Conservation (phyloP, 1,284 basidiomycete genomes). For the Pseudozyma thailandica region DNA sequence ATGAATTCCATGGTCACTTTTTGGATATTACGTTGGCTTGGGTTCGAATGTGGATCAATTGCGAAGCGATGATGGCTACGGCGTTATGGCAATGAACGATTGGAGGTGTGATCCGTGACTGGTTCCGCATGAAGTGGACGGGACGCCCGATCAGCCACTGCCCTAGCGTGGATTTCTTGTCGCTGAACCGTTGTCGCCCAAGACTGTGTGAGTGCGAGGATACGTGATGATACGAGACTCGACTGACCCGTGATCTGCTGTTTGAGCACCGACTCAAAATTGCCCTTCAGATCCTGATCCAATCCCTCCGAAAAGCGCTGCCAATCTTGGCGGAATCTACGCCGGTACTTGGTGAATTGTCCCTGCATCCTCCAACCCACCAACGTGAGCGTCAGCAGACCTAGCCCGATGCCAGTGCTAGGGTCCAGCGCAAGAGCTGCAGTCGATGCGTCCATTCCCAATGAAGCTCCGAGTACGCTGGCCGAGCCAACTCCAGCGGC, state of each 20-base stretch:
- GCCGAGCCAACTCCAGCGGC: slow-evolving; percentile 39
- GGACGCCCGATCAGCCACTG: not conserved
- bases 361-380: slow-evolving; percentile 67
- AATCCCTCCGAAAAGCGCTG: slow-evolving; percentile 52
- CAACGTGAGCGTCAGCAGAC: slow-evolving; percentile 56
- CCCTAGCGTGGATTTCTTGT: slow-evolving; percentile 12
- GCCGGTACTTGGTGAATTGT: slow-evolving; percentile 61
- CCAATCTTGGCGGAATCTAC: slow-evolving; percentile 66
- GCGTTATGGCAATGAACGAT: too few species aligned
- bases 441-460: slow-evolving; percentile 30
- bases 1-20: too few species aligned
- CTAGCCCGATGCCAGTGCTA: slow-evolving; percentile 58
- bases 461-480: slow-evolving; percentile 37
- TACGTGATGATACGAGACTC: slow-evolving; percentile 17
- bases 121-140: not conserved
- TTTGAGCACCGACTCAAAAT: slow-evolving; percentile 23
- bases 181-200: slow-evolving; percentile 12
- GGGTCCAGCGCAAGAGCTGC: slow-evolving; percentile 53
- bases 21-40: too few species aligned
- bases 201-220: slow-evolving; percentile 4
- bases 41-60: too few species aligned
- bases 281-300: slow-evolving; percentile 51
- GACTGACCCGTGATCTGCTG: slow-evolving; percentile 29
- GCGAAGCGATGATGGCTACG: too few species aligned
- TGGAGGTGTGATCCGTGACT: too few species aligned